Evolutionary conservation across 352 stramenopile genomes (phyloP), one percentile per base, ranked within the genome.

Genomic region (Pythium diclinum): DNA sequence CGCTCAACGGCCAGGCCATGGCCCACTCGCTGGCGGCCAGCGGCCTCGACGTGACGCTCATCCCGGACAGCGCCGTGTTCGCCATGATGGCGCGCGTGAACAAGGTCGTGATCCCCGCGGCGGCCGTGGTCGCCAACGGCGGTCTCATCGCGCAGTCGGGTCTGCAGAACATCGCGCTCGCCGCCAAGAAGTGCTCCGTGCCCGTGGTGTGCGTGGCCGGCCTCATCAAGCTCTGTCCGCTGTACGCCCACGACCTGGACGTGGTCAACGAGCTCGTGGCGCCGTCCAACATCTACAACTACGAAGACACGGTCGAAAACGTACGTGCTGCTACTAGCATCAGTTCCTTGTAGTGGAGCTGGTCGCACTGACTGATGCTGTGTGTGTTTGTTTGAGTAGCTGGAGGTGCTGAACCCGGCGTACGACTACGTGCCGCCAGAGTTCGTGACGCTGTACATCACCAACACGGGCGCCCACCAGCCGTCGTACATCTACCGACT

Each of bases 401-500:
- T 98, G 25, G 94, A 99, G 65, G 96, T 99, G 55, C 75, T 99
- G 40, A 99, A 98, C 71, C 97, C 97, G 6, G 87, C 96, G 30
- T 98, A 98, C 78, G 97, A 99, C 75, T 99, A 99, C 74, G 95
- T 99, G 38, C 93, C 95, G 46, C 96, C 97, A 16, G 91, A 99
- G 71, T 92, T 97, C 34, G 96, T 99, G 55, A 97, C 94, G 67
- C 75, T 99, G 38, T 99, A 98, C 73, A 96, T 99, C 52, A 99
- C 97, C 40, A 99, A 99, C 76, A 98, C 97, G 5, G 97, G 97
- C 42, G 94, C 92, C n/a, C 96, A 99, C 69, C 96, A 99, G 75
- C 96, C 97, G 23, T 98, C 92, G 47, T 99, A 99, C 76, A 98
- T 99, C 61, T 99, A 99, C 75, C 87, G 97, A 52, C 76, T 99